Evolutionary conservation across 106 monocot genomes (phyloP).

Genomic region (Ottelia alismoides): DNA sequence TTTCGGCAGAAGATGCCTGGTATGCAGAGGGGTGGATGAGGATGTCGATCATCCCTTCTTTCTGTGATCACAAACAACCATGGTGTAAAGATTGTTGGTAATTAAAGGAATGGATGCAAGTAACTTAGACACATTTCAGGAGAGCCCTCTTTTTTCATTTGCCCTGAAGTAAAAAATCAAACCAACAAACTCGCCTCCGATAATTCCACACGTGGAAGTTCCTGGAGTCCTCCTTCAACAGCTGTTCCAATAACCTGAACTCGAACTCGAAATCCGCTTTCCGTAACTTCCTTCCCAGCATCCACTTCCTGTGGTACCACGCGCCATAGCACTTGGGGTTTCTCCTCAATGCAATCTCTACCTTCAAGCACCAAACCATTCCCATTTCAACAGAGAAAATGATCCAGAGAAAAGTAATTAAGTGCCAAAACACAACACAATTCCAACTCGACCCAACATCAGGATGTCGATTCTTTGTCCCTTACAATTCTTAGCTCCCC

Average conservation of each 20-base stretch:
- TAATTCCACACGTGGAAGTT: conserved; percentile 99
- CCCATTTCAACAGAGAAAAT: conserved; percentile 5
- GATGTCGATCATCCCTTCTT: no score
- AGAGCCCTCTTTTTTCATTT: no score
- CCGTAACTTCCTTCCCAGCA: conserved; percentile 27
- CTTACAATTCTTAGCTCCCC: conserved; percentile 76
- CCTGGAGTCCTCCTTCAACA: conserved; percentile 63
- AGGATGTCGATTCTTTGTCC: no score
- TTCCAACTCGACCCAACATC: no score
- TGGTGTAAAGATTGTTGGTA: no score
- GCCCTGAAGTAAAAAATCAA: not conserved
- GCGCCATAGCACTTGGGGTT: conserved; percentile 91
- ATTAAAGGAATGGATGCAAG: no score
- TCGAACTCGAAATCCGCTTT: conserved; percentile 51
- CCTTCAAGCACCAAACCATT: conserved; percentile 17
- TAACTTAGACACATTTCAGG: no score
- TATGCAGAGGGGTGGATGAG: no score
- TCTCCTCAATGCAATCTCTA: conserved; percentile 57
- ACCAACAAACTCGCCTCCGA: conserved; percentile 36
- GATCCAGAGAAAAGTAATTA: no score
- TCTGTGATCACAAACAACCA: no score
- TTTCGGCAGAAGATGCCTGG: no score
- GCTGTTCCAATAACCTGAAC: conserved; percentile 53
- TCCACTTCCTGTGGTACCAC: conserved; percentile 84
- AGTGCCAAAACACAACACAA: no score